Evolutionary conservation across 441 rosid genomes (phyloP), one percentile per base, ranked within the genome.

Genomic region (Viola pubescens): DNA sequence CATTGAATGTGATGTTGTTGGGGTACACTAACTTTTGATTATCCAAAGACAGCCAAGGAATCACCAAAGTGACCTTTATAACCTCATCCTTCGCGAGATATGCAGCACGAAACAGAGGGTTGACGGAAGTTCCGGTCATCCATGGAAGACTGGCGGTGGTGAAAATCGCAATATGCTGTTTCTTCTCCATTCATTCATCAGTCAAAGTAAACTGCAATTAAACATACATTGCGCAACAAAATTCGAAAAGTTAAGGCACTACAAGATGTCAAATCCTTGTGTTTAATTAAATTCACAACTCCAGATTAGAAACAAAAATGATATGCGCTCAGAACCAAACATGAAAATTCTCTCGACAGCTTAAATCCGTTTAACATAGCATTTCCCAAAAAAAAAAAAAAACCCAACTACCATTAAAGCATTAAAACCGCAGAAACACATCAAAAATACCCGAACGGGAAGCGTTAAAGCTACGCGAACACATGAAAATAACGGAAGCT

Each of bases 91-190:
- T 88, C 0, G 95, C 89, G 56, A 90, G 94, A 76, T 83, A 94
- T 4, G 94, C 95, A 54, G 97, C 97, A 7, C 97, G 97, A 63
- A 90, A 90, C 58, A 94, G 78, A 52, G 97, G 99, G 72, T 94
- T 94, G 16, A 94, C 94, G 43, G 99, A 84, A 67, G 99, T 90
- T 56, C 99, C 99, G 6, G 99, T 94, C 76, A 94, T 75, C 97
- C 99, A 94, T 48, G 99, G 99, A 60, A 94, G 84, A 73, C 94
- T 83, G 2, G 99, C 99, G 3, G 99, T 90, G 1, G 99, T 90
- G 72, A 85, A 88, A 60, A 94, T 85, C 0, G 91, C 92, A 50
- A 94, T 75, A 61, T 86, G 89, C 62, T 73, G 84, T 10, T 51
- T 57, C 60, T 62, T 74, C 62, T 75, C 86, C 95, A 91, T 91